phyloP scores from a whole-genome alignment of 2,329 filamentous ascomycete genomes.

The Claviceps cyperi region DNA sequence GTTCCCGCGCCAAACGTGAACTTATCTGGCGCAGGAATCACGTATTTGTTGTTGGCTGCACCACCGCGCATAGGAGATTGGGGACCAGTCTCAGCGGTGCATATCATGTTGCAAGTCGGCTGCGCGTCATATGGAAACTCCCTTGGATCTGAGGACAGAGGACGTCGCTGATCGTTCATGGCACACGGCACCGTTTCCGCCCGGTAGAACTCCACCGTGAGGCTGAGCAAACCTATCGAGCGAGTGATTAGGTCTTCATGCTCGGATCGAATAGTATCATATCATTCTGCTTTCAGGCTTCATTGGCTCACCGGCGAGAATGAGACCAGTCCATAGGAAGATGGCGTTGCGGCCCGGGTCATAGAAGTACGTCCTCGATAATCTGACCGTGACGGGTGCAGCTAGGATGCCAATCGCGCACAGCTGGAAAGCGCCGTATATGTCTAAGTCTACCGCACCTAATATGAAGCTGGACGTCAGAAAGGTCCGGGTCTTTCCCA shows the following conservation, averaged over 20 bases:
- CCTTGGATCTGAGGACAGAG: constrained; percentile 19
- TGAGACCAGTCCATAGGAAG: constrained; percentile 48
- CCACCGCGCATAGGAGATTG: constrained; percentile 39
- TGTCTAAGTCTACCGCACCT: constrained; percentile 53
- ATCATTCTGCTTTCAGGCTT: neutral
- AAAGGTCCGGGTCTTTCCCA: neutral
- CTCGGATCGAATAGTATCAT: neutral
- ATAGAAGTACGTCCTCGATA: constrained; percentile 50
- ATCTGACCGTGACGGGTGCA: constrained; percentile 45
- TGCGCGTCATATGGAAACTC: constrained; percentile 30
- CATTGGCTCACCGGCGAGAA: constrained; percentile 37
- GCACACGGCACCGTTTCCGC: constrained; percentile 29
- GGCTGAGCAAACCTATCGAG: constrained; percentile 37
- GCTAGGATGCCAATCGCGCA: constrained; percentile 52
- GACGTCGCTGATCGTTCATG: constrained; percentile 21
- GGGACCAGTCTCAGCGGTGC: constrained; percentile 30
- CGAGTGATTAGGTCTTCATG: neutral
- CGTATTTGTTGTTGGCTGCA: constrained; percentile 45
- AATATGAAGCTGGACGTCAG: neutral
- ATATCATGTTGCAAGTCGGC: constrained; percentile 31
- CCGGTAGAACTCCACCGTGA: constrained; percentile 52
- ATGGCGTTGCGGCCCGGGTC: constrained; percentile 50
- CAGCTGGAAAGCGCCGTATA: constrained; percentile 53
- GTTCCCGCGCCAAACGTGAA: constrained; percentile 46
- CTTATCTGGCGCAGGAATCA: constrained; percentile 40